These are phyloP conservation scores for Pythium phragmitis DNA, from an alignment of 352 stramenopile genomes.

Conservation along the genomic window DNA sequence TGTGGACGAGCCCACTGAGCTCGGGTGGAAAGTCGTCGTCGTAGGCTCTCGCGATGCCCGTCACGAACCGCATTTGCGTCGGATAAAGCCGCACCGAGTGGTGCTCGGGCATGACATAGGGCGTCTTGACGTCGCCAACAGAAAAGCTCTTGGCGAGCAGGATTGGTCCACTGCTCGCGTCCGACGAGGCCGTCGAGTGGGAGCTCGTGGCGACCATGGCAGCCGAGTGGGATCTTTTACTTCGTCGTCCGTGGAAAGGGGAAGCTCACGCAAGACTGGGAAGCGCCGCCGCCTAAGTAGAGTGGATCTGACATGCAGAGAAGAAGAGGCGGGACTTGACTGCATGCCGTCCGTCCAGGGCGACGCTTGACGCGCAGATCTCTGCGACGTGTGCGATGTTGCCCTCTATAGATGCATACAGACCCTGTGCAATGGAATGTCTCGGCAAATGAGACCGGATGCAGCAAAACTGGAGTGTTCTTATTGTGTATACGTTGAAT, in stretches of 20 bases:
- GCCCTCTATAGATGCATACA: not conserved
- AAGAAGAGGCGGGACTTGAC: not conserved
- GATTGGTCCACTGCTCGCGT: slow-evolving; percentile 7
- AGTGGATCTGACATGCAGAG: slow-evolving; percentile 4
- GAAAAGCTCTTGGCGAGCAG: slow-evolving; percentile 9
- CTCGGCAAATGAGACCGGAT: not conserved
- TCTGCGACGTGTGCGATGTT: slow-evolving; percentile 14
- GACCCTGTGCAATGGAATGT: not conserved
- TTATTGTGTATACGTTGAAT: no score
- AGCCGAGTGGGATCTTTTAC: not conserved
- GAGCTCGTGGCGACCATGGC: slow-evolving; percentile 30
- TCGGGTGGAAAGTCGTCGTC: slow-evolving; percentile 71
- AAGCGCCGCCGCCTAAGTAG: slow-evolving; percentile 1
- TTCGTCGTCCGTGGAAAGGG: not conserved
- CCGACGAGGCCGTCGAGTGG: slow-evolving; percentile 16
- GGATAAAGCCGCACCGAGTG: slow-evolving; percentile 50
- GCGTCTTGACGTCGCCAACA: slow-evolving; percentile 8
- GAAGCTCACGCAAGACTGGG: not conserved
- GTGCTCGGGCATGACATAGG: slow-evolving; percentile 26
- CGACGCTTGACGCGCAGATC: slow-evolving; percentile 10
- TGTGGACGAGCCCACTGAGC: slow-evolving; percentile 44
- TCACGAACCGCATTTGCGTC: slow-evolving; percentile 66
- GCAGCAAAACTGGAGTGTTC: no score
- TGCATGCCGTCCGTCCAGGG: not conserved
- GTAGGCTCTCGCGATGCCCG: slow-evolving; percentile 64